Conservation (phyloP, 306 rosid species). For the Spatholobus suberectus region DNA sequence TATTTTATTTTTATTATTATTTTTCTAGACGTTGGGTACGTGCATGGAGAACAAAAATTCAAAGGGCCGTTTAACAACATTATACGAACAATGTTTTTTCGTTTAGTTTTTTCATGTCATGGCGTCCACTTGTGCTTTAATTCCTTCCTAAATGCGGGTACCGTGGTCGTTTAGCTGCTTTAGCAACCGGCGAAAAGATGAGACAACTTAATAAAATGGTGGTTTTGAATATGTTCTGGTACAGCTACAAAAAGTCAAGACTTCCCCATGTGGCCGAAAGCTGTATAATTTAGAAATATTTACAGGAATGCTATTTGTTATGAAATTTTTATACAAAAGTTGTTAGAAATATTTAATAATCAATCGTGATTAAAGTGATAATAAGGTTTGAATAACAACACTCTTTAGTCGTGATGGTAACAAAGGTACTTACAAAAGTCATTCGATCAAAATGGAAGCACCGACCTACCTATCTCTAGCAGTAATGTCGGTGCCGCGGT, state of each 20-base stretch:
- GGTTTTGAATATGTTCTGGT: not conserved
- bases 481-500: not conserved
- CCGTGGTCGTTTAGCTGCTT: constrained; percentile 33
- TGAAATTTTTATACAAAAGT: not conserved
- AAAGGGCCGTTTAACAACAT: constrained; percentile 37
- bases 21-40: too few relatives aligned
- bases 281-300: not conserved
- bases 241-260: not conserved
- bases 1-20: too few relatives aligned
- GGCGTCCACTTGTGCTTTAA: not conserved
- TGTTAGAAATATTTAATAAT: not conserved
- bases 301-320: not conserved
- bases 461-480: not conserved
- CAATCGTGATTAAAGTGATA: not conserved
- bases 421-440: not conserved
- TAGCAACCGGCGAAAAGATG: not conserved
- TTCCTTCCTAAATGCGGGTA: not conserved
- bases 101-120: not conserved
- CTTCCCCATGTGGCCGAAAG: not conserved
- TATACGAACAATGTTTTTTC: not conserved
- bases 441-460: not conserved
- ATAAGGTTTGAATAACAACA: not conserved
- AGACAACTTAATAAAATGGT: not conserved
- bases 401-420: not conserved
- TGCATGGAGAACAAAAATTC: not conserved